These are phyloP conservation scores for Sabuloglossum arenarium DNA, from an alignment of 495 filamentous ascomycete genomes.

Conservation along the genomic window DNA sequence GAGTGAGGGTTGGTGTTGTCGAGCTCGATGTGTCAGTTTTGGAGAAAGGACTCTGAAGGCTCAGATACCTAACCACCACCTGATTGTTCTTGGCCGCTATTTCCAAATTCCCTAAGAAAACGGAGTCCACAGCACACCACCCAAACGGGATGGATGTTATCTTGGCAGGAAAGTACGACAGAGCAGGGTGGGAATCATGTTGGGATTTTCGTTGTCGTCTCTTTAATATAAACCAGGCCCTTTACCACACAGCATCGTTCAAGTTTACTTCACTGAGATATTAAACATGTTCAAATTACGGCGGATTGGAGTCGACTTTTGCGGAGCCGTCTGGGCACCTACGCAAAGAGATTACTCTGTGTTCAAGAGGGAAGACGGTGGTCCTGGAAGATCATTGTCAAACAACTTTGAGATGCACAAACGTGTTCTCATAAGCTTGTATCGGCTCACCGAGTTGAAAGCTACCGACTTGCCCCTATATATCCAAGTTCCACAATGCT, in stretches of 20 bases:
- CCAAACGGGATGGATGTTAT: too few species aligned
- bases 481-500: conserved; percentile 7
- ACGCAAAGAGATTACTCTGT: not conserved
- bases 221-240: too few species aligned
- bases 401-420: conserved; percentile 21
- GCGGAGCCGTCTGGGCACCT: not conserved
- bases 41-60: too few species aligned
- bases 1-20: too few species aligned
- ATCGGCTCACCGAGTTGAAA: not conserved
- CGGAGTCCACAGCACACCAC: too few species aligned
- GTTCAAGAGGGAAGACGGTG: conserved; percentile 19
- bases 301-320: not conserved
- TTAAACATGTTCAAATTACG: not conserved
- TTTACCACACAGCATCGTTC: not conserved
- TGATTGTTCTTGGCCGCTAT: too few species aligned
- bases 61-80: too few species aligned
- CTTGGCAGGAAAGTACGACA: too few species aligned
- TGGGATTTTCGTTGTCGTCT: too few species aligned
- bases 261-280: not conserved
- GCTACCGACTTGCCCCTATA: not conserved
- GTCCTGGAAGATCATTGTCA: conserved; percentile 14
- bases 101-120: too few species aligned
- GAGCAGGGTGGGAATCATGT: too few species aligned
- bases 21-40: too few species aligned
- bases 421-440: conserved; percentile 7